These are phyloP conservation scores for Candida chilensis DNA, from an alignment of 805 yeast genomes.

Conservation along the genomic window DNA sequence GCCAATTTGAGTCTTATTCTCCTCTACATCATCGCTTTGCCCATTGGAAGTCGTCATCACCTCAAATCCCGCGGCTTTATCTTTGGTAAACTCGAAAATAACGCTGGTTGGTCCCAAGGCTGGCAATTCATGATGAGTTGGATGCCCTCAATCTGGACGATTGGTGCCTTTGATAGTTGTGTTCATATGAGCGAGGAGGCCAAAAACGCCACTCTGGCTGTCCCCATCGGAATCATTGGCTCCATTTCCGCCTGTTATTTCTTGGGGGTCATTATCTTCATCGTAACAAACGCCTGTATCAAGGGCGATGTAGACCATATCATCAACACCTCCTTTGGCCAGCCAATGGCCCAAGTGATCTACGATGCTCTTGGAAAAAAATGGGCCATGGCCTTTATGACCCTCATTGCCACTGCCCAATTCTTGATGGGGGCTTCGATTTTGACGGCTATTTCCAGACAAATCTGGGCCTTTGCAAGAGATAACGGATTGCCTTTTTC, in stretches of 20 bases:
- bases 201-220: slow-evolving; percentile 13
- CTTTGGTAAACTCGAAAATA: slow-evolving; percentile 7
- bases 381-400: slow-evolving; percentile 19
- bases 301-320: slow-evolving; percentile 10
- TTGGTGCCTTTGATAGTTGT: slow-evolving; percentile 22
- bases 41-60: slow-evolving; percentile 14
- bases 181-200: slow-evolving; percentile 22
- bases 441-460: slow-evolving; percentile 16
- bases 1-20: slow-evolving; percentile 13
- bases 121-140: slow-evolving; percentile 15
- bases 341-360: slow-evolving; percentile 19
- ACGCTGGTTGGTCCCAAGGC: slow-evolving; percentile 8
- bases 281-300: slow-evolving; percentile 6
- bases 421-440: slow-evolving; percentile 22
- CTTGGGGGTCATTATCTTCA: slow-evolving; percentile 13
- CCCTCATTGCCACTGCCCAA: slow-evolving; percentile 16
- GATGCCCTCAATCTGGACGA: slow-evolving; percentile 23
- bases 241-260: slow-evolving; percentile 16
- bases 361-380: slow-evolving; percentile 18
- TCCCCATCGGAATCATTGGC: slow-evolving; percentile 20
- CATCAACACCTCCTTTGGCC: slow-evolving; percentile 12
- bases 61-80: slow-evolving; percentile 7
- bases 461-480: slow-evolving; percentile 20
- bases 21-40: slow-evolving; percentile 17
- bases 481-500: slow-evolving; percentile 20